Evolutionary conservation across 352 stramenopile genomes (phyloP).

Genomic region (Globisporangium alternatum): DNA sequence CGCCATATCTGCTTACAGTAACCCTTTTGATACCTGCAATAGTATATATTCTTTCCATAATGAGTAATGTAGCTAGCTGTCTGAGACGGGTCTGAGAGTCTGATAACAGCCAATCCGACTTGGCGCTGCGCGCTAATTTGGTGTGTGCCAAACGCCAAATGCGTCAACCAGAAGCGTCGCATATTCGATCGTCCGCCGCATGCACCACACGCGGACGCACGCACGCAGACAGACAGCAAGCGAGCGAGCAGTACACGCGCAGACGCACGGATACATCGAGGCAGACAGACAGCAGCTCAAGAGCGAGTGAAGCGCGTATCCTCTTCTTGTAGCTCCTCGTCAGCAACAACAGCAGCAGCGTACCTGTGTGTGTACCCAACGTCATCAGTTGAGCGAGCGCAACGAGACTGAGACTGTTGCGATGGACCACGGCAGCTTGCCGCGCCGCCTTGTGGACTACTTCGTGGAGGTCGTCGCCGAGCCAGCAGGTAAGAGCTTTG

Average conservation of each 20-base stretch:
- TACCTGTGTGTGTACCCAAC: constrained; percentile 3
- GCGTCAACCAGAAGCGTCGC: constrained; percentile 3
- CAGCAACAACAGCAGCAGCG: not conserved
- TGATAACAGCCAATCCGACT: not conserved
- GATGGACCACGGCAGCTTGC: constrained; percentile 8
- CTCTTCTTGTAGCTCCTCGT: not conserved
- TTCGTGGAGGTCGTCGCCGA: constrained; percentile 69
- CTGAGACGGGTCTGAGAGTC: not conserved
- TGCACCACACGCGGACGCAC: not conserved
- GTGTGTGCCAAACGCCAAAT: not conserved
- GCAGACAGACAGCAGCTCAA: not conserved
- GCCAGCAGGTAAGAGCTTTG: constrained; percentile 11
- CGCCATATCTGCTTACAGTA: too few species aligned
- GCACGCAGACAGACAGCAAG: not conserved
- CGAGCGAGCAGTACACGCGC: not conserved
- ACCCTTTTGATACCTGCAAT: not conserved
- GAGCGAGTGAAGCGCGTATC: not conserved
- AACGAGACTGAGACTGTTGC: not conserved
- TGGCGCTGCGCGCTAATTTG: not conserved
- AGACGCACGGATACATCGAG: not conserved
- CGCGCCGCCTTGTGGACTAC: constrained; percentile 63
- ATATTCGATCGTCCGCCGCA: constrained; percentile 2
- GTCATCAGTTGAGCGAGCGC: not conserved
- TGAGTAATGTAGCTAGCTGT: not conserved
- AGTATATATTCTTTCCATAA: not conserved